Evolutionary conservation across 306 rosid genomes (phyloP).

Genomic region (Canavalia ensiformis): DNA sequence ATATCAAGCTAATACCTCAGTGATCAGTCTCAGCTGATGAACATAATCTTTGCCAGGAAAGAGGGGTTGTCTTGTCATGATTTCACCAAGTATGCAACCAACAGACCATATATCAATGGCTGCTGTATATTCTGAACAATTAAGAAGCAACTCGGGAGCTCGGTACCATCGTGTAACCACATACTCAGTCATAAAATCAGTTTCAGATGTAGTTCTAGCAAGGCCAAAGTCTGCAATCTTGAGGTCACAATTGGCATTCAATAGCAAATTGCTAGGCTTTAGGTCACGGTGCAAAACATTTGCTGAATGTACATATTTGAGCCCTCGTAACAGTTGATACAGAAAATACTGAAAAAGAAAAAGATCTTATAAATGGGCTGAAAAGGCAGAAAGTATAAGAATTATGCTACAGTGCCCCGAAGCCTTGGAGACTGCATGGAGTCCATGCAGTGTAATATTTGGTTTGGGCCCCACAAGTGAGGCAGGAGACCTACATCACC

Average conservation of each 20-base stretch:
- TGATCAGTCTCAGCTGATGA: constrained; percentile 92
- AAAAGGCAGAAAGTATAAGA: constrained; percentile 44
- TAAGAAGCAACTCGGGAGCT: constrained; percentile 94
- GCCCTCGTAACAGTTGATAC: constrained; percentile 95
- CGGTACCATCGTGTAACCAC: constrained; percentile 99
- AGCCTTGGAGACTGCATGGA: neutral
- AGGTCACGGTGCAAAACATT: constrained; percentile 95
- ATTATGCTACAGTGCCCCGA: constrained; percentile 3
- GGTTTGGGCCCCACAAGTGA: constrained; percentile 17
- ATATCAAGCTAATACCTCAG: constrained; percentile 67
- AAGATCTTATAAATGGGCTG: constrained; percentile 43
- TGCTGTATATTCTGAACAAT: constrained; percentile 94
- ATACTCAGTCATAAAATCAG: constrained; percentile 98
- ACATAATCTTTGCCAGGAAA: constrained; percentile 97
- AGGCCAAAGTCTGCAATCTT: constrained; percentile 98
- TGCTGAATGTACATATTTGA: constrained; percentile 92
- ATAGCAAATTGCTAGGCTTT: constrained; percentile 93
- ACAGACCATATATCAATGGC: constrained; percentile 99
- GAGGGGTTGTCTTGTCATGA: constrained; percentile 82
- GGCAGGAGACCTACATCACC: neutral
- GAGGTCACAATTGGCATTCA: constrained; percentile 96
- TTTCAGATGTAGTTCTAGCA: constrained; percentile 98
- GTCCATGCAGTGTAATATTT: constrained; percentile 5
- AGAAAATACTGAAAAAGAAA: constrained; percentile 81
- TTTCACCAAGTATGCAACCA: constrained; percentile 98